Conservation (phyloP, 345 rosid genomes). For the Cochlearia excelsa region DNA sequence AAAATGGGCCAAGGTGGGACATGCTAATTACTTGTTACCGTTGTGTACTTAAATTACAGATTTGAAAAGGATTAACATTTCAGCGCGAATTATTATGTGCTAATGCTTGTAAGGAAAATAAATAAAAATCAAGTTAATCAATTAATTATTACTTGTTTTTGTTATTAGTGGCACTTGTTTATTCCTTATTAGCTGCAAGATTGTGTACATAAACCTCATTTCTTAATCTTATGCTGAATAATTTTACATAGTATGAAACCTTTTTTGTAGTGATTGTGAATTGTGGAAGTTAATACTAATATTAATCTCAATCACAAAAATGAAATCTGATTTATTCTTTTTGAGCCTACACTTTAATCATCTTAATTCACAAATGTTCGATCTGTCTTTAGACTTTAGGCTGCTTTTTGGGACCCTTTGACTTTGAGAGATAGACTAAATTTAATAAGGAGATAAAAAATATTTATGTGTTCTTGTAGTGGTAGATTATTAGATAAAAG, state of each 20-base stretch:
- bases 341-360: slow-evolving; percentile 19
- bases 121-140: too few relatives aligned
- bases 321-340: slow-evolving; percentile 14
- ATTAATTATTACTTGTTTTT: too few relatives aligned
- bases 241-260: not conserved
- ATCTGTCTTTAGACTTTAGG: slow-evolving; percentile 23
- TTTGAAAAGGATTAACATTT: too few relatives aligned
- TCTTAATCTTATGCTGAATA: not conserved
- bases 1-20: too few relatives aligned
- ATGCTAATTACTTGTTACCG: too few relatives aligned
- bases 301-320: not conserved
- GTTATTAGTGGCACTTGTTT: not conserved
- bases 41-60: too few relatives aligned
- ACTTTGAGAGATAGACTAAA: slow-evolving; percentile 23
- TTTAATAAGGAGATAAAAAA: not conserved
- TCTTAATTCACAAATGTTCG: slow-evolving; percentile 16
- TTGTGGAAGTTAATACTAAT: not conserved
- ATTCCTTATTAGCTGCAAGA: not conserved
- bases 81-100: too few relatives aligned
- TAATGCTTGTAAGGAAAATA: too few relatives aligned
- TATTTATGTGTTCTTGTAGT: too few relatives aligned
- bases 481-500: slow-evolving; percentile 14
- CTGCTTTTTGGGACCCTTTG: slow-evolving; percentile 28
- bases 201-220: not conserved
- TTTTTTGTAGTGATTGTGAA: not conserved